These are phyloP conservation scores for Penicillium tannophilum DNA, from an alignment of 495 filamentous ascomycete species.

Conservation along the genomic window DNA sequence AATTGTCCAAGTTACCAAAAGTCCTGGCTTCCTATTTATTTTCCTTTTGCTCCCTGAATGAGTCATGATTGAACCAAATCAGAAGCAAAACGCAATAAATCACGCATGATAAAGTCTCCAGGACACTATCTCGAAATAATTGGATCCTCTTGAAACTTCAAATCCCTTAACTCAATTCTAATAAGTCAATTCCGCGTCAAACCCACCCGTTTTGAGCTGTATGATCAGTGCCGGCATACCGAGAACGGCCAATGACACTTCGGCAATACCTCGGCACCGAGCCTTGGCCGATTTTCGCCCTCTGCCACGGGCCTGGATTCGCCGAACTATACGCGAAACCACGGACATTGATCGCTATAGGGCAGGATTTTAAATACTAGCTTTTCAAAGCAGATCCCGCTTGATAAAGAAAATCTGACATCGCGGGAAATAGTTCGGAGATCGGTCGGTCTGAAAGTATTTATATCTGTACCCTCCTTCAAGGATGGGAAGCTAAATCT, in stretches of 20 bases:
- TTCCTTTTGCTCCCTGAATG: too few relatives aligned
- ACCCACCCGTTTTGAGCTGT: background rate
- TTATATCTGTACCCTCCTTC: background rate
- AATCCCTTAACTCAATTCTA: background rate
- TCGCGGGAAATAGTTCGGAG: slow-evolving; percentile 17
- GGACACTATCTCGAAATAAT: background rate
- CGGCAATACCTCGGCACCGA: slow-evolving; percentile 25
- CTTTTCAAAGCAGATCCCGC: slow-evolving; percentile 2
- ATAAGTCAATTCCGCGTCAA: background rate
- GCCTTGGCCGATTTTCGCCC: slow-evolving; percentile 12
- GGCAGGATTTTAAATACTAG: slow-evolving; percentile 1
- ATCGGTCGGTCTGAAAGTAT: slow-evolving; percentile 16
- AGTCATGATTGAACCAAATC: background rate
- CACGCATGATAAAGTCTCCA: background rate
- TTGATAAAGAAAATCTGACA: background rate
- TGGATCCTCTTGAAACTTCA: background rate
- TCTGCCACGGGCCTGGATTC: background rate
- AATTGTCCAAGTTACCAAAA: too few relatives aligned
- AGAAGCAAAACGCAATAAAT: background rate
- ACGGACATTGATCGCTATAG: background rate
- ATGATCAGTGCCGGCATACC: slow-evolving; percentile 6
- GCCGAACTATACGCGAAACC: slow-evolving; percentile 10
- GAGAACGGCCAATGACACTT: background rate
- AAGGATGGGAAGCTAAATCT: background rate
- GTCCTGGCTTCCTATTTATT: too few relatives aligned